Base-by-base conservation (phyloP, 2,329 filamentous ascomycete genomes). In the Dothiorella sarmentorum region DNA sequence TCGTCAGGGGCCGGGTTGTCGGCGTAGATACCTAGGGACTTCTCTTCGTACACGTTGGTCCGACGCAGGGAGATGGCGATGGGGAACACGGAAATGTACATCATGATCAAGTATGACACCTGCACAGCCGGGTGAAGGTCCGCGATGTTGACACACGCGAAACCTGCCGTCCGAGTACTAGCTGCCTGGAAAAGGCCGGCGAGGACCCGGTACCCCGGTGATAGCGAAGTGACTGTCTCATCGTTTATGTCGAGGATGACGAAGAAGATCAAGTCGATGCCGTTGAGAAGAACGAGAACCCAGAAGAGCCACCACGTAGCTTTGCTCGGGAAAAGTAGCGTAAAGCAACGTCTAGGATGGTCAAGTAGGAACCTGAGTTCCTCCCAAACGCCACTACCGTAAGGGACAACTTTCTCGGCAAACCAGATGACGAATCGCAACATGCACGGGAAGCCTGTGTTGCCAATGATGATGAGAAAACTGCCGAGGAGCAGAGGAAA, bases 81-180 rank as follows among this genome's bases (percentile, higher is more conserved):
- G 4, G 93, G 93, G 66, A 96, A 96, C 61, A 97, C 90, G 60
- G 92, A 96, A 62, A 97, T 96, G 74, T 97, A 97, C 94, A 97
- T 97, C 94, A 97, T 97, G 73, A 97, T 87, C 74, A 97, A 79
- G 76, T 97, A 97, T 22, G 91, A 90, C 13, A 95, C 91, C 67
- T 96, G 92, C 60, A 97, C 90, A 3, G 89, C 94, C 1, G 94
- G 92, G 64, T 97, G 92, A 2, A 99, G 78, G 0, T 82, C 76
- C 1, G 88, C 78, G 37, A 97, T 76, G 69, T 88, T 91, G 65
- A 97, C 84, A 27, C 89, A 89, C 1, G 89, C 82, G 68, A 97
- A 96, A 0, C 94, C 93, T 3, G 94, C 93, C 0, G 94, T 97
- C 69, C 94, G 82, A 1, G 93, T 97, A 4, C 90, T 87, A 0